These are phyloP conservation scores for Penicillium fuscoglaucum DNA, from an alignment of 2,329 filamentous ascomycete species.

Conservation along the genomic window DNA sequence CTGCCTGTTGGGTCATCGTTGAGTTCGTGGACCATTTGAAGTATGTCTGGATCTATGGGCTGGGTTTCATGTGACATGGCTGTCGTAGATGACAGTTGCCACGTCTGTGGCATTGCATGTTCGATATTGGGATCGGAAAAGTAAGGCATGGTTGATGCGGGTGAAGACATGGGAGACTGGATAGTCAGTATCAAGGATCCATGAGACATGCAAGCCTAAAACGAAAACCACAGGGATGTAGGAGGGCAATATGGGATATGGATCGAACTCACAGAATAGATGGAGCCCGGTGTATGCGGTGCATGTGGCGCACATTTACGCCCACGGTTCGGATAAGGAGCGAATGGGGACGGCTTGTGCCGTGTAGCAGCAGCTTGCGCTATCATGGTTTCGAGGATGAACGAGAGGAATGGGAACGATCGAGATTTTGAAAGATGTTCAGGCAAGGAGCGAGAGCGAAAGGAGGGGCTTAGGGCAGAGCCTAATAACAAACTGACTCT, in stretches of 20 bases:
- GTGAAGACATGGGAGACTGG: background rate
- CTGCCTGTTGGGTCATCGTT: no score
- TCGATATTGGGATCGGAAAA: background rate
- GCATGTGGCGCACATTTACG: background rate
- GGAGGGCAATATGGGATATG: background rate
- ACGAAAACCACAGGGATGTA: background rate
- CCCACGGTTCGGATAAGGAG: background rate
- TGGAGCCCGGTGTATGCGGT: background rate
- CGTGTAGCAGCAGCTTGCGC: background rate
- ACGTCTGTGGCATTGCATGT: background rate
- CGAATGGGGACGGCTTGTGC: background rate
- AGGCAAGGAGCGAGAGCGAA: background rate
- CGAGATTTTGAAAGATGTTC: background rate
- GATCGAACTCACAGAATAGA: background rate
- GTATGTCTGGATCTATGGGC: background rate
- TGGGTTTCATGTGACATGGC: background rate
- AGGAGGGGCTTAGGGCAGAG: no score
- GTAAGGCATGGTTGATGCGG: background rate
- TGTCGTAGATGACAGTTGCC: background rate
- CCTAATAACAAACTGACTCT: background rate
- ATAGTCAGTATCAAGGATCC: background rate
- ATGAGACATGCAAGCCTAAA: background rate
- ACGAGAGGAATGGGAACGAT: background rate
- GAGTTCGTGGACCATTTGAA: background rate
- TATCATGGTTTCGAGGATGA: background rate